Conservation (phyloP, 225 moss, liverwort and hornwort species). For the Neckera pumila region DNA sequence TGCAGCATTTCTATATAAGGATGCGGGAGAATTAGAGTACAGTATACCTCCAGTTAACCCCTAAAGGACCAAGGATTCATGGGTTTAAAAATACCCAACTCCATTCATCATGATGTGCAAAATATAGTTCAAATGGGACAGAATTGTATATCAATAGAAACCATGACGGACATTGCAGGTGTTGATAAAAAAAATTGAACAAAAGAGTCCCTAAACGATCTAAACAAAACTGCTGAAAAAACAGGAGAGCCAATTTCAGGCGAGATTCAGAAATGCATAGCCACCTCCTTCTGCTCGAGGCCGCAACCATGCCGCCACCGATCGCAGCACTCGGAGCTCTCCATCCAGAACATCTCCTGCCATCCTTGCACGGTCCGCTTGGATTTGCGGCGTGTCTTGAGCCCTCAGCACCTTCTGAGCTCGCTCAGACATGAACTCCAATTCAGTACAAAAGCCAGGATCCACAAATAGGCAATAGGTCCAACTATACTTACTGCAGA, state of each 20-base stretch:
- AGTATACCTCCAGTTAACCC: background rate
- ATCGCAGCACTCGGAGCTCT: conserved; percentile 41
- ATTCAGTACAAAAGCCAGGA: background rate
- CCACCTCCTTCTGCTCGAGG: conserved; percentile 32
- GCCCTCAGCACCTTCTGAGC: conserved; percentile 20
- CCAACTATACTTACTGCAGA: background rate
- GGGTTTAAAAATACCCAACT: background rate
- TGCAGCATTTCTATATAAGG: background rate
- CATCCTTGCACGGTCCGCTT: conserved; percentile 19
- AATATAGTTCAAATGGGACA: background rate
- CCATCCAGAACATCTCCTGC: conserved; percentile 21
- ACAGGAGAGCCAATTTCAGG: background rate
- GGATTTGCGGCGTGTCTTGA: conserved; percentile 7
- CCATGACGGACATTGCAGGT: background rate
- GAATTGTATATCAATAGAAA: background rate
- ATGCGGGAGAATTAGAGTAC: background rate
- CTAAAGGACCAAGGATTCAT: background rate
- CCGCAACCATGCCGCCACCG: conserved; percentile 32
- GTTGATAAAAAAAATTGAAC: background rate
- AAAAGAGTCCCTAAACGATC: background rate
- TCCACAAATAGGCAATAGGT: background rate
- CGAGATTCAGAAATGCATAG: conserved; percentile 12
- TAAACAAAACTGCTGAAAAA: background rate
- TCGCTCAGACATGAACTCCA: background rate
- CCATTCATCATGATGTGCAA: background rate